Percentiles rank a stretch among this genome's conserved stretches.
Evolutionary conservation across 345 rosid genomes (phyloP).

Genomic region (Carallia brachiata): DNA sequence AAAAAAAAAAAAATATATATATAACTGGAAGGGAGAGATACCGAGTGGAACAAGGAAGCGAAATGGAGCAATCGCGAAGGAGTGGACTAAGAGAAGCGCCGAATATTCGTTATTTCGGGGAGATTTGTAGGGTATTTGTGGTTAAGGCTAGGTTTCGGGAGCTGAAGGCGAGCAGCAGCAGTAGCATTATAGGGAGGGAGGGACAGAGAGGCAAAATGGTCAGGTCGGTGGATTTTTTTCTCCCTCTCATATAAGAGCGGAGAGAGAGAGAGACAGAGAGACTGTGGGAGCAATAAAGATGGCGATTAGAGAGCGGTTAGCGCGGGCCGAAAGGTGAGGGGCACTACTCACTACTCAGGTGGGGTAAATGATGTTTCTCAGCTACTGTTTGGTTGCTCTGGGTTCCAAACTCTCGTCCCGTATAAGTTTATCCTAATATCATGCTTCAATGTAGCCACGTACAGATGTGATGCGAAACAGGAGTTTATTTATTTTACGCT

Average conservation of each 20-base stretch:
- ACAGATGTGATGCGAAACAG: too few species aligned
- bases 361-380: neutral
- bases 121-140: neutral
- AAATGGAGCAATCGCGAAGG: neutral
- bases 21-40: conserved; percentile 1
- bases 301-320: neutral
- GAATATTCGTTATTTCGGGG: neutral
- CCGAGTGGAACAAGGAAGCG: conserved; percentile 20
- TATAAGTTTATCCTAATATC: neutral
- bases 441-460: too few species aligned
- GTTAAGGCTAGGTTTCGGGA: too few species aligned
- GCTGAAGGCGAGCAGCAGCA: neutral
- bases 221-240: conserved; percentile 2
- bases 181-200: too few species aligned
- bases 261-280: neutral
- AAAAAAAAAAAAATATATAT: neutral
- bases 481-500: neutral
- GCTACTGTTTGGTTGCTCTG: conserved; percentile 4
- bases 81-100: neutral
- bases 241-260: neutral
- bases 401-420: neutral
- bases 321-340: neutral
- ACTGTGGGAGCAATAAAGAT: neutral
- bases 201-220: too few species aligned
- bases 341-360: too few species aligned